phyloP scores from a whole-genome alignment of 164 flowering plant species.

The Pachysandra terminalis region DNA sequence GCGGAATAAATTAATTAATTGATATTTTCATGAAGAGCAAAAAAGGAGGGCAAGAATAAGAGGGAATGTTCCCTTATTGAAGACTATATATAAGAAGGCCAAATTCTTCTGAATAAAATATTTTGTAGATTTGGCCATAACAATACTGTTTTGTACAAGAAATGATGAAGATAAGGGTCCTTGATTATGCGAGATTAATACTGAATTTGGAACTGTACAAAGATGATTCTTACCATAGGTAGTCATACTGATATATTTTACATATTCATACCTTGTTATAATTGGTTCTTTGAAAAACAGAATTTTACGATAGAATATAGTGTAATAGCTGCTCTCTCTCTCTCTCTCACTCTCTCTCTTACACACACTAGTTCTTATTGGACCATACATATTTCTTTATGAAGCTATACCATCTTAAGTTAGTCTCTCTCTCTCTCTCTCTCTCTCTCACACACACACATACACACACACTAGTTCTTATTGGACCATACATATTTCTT shows the following conservation, averaged over 20 bases:
- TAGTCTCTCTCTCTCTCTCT: conserved; percentile 2
- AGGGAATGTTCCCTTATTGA: not conserved
- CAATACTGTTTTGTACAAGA: not conserved
- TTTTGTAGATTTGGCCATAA: not conserved
- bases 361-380: not conserved
- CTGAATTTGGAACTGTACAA: not conserved
- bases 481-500: not conserved
- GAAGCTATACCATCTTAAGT: not conserved
- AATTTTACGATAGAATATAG: not conserved
- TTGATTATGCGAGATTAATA: not conserved
- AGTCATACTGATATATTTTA: not conserved
- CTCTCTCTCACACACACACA: conserved; percentile 1
- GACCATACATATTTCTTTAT: not conserved
- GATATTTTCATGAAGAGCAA: not conserved
- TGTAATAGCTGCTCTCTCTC: not conserved
- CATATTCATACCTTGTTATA: too few relatives aligned
- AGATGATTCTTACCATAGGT: not conserved
- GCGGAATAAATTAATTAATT: not conserved
- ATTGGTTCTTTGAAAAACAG: not conserved
- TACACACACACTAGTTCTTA: not conserved
- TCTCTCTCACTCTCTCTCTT: conserved; percentile 6
- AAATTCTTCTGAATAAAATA: not conserved
- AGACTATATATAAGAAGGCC: not conserved
- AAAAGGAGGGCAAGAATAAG: not conserved
- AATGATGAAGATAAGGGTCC: not conserved